Conservation (phyloP, 768 basidiomycete species). For the Agrocybe chaxingu region DNA sequence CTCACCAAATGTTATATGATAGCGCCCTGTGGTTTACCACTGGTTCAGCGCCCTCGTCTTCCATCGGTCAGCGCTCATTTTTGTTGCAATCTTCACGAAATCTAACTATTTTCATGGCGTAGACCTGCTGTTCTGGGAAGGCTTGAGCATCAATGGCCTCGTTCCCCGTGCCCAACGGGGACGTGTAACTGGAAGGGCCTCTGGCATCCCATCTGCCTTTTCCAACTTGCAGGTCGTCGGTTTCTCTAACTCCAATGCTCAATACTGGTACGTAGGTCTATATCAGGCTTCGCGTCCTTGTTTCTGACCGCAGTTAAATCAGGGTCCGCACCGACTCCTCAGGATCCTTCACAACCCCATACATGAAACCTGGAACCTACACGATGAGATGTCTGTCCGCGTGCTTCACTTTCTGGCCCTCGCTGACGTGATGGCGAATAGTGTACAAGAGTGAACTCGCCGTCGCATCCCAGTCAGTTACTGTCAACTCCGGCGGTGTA, state of each 20-base stretch:
- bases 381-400: slow-evolving; percentile 32
- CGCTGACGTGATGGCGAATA: slow-evolving; percentile 3
- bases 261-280: slow-evolving; percentile 26
- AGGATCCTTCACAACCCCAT: slow-evolving; percentile 32
- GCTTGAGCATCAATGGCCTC: slow-evolving; percentile 19
- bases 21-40: slow-evolving; percentile 37
- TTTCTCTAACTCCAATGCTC: slow-evolving; percentile 25
- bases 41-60: slow-evolving; percentile 26
- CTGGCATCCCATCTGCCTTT: slow-evolving; percentile 21
- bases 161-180: slow-evolving; percentile 24
- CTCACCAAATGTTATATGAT: neutral
- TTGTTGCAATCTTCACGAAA: neutral
- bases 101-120: neutral
- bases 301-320: neutral
- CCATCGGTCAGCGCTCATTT: slow-evolving; percentile 2
- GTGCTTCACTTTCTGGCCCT: neutral
- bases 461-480: slow-evolving; percentile 22
- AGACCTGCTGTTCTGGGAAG: slow-evolving; percentile 29
- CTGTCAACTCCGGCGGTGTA: slow-evolving; percentile 22
- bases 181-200: slow-evolving; percentile 26
- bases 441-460: slow-evolving; percentile 36
- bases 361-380: slow-evolving; percentile 44
- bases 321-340: slow-evolving; percentile 28
- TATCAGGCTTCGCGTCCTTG: neutral
- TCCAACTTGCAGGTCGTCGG: slow-evolving; percentile 20